Percentiles rank a stretch among this genome's conserved stretches.
phyloP scores from a whole-genome alignment of 2,329 filamentous ascomycete species.

The Sphaerulina musiva region DNA sequence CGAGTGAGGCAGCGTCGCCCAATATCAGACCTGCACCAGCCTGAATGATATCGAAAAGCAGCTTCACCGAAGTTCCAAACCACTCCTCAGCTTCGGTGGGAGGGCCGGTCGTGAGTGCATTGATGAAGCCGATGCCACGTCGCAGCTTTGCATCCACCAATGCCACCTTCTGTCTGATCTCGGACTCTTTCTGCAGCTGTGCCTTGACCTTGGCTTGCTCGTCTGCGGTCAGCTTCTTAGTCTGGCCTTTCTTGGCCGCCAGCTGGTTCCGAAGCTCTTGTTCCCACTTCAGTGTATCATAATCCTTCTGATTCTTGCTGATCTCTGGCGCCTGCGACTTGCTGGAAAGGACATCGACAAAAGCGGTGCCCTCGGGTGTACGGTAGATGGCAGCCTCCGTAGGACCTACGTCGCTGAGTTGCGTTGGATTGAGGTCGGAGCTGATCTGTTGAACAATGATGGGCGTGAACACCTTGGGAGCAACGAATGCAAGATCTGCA shows the following conservation, averaged over 20 bases:
- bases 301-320: constrained; percentile 89
- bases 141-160: constrained; percentile 63
- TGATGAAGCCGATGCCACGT: constrained; percentile 80
- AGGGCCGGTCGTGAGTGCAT: constrained; percentile 72
- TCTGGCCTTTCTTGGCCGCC: constrained; percentile 84
- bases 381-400: constrained; percentile 89
- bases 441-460: constrained; percentile 67
- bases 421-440: constrained; percentile 63
- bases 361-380: constrained; percentile 79
- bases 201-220: constrained; percentile 86
- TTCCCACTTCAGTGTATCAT: constrained; percentile 95
- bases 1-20: constrained; percentile 68
- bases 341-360: constrained; percentile 83
- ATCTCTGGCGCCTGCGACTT: constrained; percentile 64
- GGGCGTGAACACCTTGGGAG: constrained; percentile 73
- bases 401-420: constrained; percentile 67
- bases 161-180: constrained; percentile 67
- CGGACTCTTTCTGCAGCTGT: constrained; percentile 79
- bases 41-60: constrained; percentile 66
- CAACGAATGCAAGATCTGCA: constrained; percentile 87
- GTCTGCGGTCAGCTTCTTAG: constrained; percentile 84
- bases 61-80: constrained; percentile 74
- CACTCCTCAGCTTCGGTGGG: constrained; percentile 83
- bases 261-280: constrained; percentile 80
- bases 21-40: constrained; percentile 76